Conservation (phyloP, 139 green algal genomes). For the Diplosphaera chodatii region DNA sequence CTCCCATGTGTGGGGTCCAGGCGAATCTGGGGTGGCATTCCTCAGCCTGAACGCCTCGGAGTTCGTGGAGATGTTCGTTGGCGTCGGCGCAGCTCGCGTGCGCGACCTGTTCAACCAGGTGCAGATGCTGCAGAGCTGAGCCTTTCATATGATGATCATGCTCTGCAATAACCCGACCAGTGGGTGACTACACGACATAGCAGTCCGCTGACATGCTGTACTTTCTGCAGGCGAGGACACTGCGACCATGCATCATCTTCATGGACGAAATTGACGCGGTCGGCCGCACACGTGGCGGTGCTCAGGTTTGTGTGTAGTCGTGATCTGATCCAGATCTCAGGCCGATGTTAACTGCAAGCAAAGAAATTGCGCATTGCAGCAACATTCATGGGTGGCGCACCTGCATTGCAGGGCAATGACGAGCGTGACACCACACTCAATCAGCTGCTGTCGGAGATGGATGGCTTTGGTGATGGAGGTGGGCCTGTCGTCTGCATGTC, state of each 20-base stretch:
- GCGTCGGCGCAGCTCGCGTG: conserved; percentile 89
- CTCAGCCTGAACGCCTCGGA: conserved; percentile 80
- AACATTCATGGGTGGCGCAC: too few relatives aligned
- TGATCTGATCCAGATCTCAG: too few relatives aligned
- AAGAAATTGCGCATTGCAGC: too few relatives aligned
- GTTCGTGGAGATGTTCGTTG: conserved; percentile 99
- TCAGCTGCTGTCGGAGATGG: conserved; percentile 88
- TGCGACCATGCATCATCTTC: conserved; percentile 91
- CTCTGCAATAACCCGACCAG: too few relatives aligned
- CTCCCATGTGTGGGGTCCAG: too few relatives aligned
- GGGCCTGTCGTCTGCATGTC: too few relatives aligned
- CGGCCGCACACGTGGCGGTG: conserved; percentile 59
- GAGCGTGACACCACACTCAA: conserved; percentile 94
- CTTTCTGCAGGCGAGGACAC: conserved; percentile 62
- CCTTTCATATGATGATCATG: too few relatives aligned
- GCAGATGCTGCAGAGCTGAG: too few relatives aligned
- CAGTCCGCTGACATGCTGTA: too few relatives aligned
- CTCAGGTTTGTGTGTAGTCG: conserved; percentile 5
- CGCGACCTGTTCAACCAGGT: conserved; percentile 87
- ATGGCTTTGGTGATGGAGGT: conserved; percentile 73
- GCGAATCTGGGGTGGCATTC: conserved; percentile 78
- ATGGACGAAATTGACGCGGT: conserved; percentile 96
- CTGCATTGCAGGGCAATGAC: conserved; percentile 60
- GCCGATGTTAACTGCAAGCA: too few relatives aligned
- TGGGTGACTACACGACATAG: too few relatives aligned